Base-by-base conservation (phyloP, 2,329 filamentous ascomycete species). In the Trichoderma lentiforme region DNA sequence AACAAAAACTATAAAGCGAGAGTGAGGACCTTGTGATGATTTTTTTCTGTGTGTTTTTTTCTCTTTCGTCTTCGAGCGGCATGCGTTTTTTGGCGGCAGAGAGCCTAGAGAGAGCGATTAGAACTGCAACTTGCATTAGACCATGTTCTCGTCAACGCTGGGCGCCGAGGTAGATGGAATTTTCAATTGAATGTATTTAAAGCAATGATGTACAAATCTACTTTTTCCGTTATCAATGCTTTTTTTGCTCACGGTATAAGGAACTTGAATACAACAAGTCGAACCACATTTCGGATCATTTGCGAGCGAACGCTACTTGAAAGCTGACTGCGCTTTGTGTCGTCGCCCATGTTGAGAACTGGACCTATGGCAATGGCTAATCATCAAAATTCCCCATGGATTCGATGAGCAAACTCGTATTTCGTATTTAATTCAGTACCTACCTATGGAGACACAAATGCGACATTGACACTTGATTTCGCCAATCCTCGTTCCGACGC, bases 21-120 rank as follows among this genome's bases (percentile, higher is more conserved):
- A 3, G 77, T 30, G 12, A 53, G 43, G 3, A 97, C 93, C 75
- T 89, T 92, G 85, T 91, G 93, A 18, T 73, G 91, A 93, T 79
- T 93, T 90, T 80, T 92, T 89, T 36, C 2, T 5, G 8, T 34
- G 18, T 39, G 21, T 47, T 5, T 1, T 39, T 32, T 68, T 14
- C 9, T 36, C 36, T 7, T 47, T 14, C 26, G 36, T 18, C 32
- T 30, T 51, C 28, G 43, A 64, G 62, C 62, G 62, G 62, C 39
- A 32, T 65, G 21, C 28, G 24, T 65, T 18, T 30, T 64, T 18
- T 51, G 62, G 51, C 53, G 63, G 47, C 21, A 26, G 32, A 26
- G 4, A 28, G 12, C 30, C 21, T 26, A 34, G 28, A 39, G 28
- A 39, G 63, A 39, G 47, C 63, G 63, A 26, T 36, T 66, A 66